Evolutionary conservation across 2,329 filamentous ascomycete species (phyloP).

Genomic region (Botryosphaeria dothidea): DNA sequence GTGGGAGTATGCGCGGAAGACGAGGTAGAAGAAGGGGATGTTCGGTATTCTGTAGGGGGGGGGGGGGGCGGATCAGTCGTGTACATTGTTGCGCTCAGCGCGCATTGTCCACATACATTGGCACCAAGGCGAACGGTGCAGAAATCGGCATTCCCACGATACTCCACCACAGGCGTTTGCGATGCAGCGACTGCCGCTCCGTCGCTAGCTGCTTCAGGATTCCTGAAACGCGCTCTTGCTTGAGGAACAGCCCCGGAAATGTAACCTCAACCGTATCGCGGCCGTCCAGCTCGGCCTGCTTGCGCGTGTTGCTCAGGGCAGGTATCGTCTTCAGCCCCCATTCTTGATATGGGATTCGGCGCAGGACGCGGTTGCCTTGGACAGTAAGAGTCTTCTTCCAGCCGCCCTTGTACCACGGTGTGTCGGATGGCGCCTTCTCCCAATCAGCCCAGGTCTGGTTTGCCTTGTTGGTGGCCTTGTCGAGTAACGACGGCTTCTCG

Average conservation of each 20-base stretch:
- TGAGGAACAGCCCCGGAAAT: constrained; percentile 73
- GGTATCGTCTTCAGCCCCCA: constrained; percentile 97
- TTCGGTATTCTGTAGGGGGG: constrained; percentile 71
- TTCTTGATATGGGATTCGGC: constrained; percentile 92
- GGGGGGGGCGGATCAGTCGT: background rate
- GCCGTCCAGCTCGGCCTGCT: constrained; percentile 63
- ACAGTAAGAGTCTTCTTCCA: constrained; percentile 88
- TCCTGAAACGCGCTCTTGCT: constrained; percentile 61
- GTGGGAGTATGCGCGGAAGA: constrained; percentile 71
- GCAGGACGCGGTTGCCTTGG: constrained; percentile 83
- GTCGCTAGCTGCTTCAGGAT: constrained; percentile 73
- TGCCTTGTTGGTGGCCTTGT: constrained; percentile 71
- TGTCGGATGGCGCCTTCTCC: constrained; percentile 66
- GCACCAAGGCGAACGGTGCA: constrained; percentile 78
- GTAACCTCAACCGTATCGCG: constrained; percentile 70
- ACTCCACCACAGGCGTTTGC: constrained; percentile 76
- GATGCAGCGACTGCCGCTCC: constrained; percentile 78
- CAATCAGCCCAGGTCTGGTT: constrained; percentile 79
- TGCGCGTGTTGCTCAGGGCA: constrained; percentile 68
- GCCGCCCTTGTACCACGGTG: constrained; percentile 50
- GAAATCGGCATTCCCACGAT: constrained; percentile 80
- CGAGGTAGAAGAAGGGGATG: constrained; percentile 93
- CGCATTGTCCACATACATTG: constrained; percentile 64
- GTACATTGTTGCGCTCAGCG: constrained; percentile 13
- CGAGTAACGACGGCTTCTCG: constrained; percentile 61